Percentiles rank a stretch among this genome's conserved stretches.
phyloP scores from a whole-genome alignment of 73 alveolate species.

The Paramecium primaurelia region DNA sequence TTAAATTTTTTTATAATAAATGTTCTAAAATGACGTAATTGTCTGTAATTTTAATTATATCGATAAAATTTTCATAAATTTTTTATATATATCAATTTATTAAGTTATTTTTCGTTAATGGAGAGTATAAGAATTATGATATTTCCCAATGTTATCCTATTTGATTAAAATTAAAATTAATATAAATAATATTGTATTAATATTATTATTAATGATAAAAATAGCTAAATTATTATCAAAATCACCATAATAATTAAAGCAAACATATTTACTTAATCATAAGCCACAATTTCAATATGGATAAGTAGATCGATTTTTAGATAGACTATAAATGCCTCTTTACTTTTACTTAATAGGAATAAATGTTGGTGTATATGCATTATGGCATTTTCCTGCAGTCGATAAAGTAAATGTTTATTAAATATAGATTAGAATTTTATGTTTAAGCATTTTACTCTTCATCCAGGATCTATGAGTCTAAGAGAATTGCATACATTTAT shows the following conservation, averaged over 20 bases:
- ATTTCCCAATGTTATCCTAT: not conserved
- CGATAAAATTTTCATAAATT: not conserved
- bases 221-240: constrained; percentile 1
- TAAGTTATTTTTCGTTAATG: not conserved
- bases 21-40: too few species aligned
- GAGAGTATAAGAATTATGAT: not conserved
- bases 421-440: not conserved
- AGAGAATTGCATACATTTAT: constrained; percentile 4
- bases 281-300: constrained; percentile 6
- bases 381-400: constrained; percentile 40
- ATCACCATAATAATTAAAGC: not conserved
- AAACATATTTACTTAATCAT: not conserved
- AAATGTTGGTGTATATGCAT: constrained; percentile 41
- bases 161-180: not conserved
- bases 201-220: not conserved
- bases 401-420: not conserved
- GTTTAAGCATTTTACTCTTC: not conserved
- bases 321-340: not conserved
- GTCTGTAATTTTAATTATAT: too few species aligned
- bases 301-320: not conserved
- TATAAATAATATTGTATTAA: not conserved
- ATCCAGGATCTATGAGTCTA: not conserved
- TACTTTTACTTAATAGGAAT: constrained; percentile 14
- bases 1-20: too few species aligned
- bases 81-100: too few species aligned